Evolutionary conservation across 768 basidiomycete genomes (phyloP), one percentile per base, ranked within the genome.

Genomic region (Baorangia bicolor): DNA sequence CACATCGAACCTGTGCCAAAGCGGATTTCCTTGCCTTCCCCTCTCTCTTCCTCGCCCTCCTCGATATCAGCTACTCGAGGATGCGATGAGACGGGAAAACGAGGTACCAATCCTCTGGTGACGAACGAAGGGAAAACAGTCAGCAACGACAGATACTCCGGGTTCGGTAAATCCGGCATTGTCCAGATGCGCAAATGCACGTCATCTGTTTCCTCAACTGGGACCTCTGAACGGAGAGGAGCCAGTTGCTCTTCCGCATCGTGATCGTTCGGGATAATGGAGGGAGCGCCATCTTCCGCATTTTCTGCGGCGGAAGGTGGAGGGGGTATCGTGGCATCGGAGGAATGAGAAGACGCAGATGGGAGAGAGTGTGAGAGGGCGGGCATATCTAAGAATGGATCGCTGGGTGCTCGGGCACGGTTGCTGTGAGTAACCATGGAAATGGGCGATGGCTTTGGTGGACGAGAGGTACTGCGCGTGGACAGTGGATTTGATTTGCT

Each of bases 1-100:
- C 88, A 91, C 82, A 95, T 87, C 44, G 79, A 76, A 9, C 92
- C 92, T n/a, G 92, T 94, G 20, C 92, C 92, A 68, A 84, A 83
- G 30, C 79, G 81, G 55, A 93, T 79, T 34, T 80, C 80, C 52
- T 80, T 81, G 57, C 76, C 77, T 60, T 83, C 82, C 18, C 69
- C 74, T 35, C 77, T 74, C 43, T 81, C 78, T 46, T 83, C 82
- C 52, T 81, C 81, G 25, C 84, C 89, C 66, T 87, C 87, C 69
- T 92, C 90, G 33, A 89, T 73, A 66, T 92, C 90, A 30, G 75
- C 60, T 43, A 68, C 73, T 39, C 78, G 77, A 56, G 71, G 54
- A 60, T 65, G 73, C 34, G 64, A 55, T 20, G 71, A 55, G 21
- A 64, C 69, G 30, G 83, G 78, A 73, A 95, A 94, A 38, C 92